These are phyloP conservation scores for Pestalotiopsis sp. DNA, from an alignment of 2,329 filamentous ascomycete species.

Conservation along the genomic window DNA sequence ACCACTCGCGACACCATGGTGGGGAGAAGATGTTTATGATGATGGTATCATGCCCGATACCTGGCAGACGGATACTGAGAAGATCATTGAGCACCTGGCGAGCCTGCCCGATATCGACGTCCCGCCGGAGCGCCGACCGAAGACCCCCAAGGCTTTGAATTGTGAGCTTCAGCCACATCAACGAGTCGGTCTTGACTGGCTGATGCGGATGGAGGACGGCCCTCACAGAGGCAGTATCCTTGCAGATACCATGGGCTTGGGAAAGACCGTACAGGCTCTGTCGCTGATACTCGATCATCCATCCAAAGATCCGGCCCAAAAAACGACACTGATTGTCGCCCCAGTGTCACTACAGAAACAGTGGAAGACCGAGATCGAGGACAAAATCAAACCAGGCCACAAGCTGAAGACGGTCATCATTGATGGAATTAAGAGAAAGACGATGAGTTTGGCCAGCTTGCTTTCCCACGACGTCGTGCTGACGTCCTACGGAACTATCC, in stretches of 20 bases:
- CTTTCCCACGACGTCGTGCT: conserved; percentile 71
- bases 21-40: background rate
- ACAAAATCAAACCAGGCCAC: conserved; percentile 26
- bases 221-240: conserved; percentile 27
- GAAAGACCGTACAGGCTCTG: conserved; percentile 31
- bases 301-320: conserved; percentile 19
- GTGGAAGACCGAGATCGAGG: conserved; percentile 16
- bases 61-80: background rate
- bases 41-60: background rate
- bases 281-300: conserved; percentile 27
- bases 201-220: conserved; percentile 28
- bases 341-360: conserved; percentile 12
- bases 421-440: conserved; percentile 21
- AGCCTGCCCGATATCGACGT: conserved; percentile 16
- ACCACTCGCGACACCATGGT: no score
- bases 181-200: conserved; percentile 28
- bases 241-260: conserved; percentile 31
- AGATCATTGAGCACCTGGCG: background rate
- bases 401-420: conserved; percentile 27
- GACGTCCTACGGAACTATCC: conserved; percentile 75
- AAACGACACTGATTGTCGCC: conserved; percentile 27
- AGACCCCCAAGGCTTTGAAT: conserved; percentile 20
- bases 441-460: conserved; percentile 41
- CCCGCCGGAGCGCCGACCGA: conserved; percentile 15
- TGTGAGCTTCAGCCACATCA: conserved; percentile 28